phyloP scores from a whole-genome alignment of 148 eudicot species.

The Amaranthus hypochondriacus region DNA sequence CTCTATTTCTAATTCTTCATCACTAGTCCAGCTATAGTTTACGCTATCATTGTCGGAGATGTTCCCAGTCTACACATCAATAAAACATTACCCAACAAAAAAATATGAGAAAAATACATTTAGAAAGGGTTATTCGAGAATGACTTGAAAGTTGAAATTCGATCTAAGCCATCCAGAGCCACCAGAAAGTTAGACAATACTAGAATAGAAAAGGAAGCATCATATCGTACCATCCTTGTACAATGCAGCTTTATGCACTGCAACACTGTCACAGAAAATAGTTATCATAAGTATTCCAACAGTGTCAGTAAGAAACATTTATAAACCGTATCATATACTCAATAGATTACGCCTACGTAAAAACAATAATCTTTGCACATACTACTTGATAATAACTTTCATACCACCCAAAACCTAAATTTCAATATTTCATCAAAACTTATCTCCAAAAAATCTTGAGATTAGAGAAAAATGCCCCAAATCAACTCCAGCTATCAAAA shows the following conservation, averaged over 20 bases:
- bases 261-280: background rate
- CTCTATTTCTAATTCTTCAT: conserved; percentile 60
- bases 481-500: background rate
- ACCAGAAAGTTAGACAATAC: background rate
- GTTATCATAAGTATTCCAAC: background rate
- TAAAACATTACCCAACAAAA: background rate
- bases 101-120: too few relatives aligned
- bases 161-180: background rate
- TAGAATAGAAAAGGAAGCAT: background rate
- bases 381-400: background rate
- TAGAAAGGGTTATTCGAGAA: too few relatives aligned
- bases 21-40: conserved; percentile 59
- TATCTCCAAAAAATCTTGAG: background rate
- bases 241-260: background rate
- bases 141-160: too few relatives aligned
- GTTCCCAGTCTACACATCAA: conserved; percentile 37
- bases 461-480: background rate
- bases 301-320: background rate
- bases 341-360: too few relatives aligned
- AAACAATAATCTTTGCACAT: too few relatives aligned
- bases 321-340: background rate
- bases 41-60: conserved; percentile 39
- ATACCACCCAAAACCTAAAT: background rate
- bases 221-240: conserved; percentile 5
- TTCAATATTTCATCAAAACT: background rate